Conservation (phyloP, 202 grass and related monocot genomes). For the Musa balbisiana region DNA sequence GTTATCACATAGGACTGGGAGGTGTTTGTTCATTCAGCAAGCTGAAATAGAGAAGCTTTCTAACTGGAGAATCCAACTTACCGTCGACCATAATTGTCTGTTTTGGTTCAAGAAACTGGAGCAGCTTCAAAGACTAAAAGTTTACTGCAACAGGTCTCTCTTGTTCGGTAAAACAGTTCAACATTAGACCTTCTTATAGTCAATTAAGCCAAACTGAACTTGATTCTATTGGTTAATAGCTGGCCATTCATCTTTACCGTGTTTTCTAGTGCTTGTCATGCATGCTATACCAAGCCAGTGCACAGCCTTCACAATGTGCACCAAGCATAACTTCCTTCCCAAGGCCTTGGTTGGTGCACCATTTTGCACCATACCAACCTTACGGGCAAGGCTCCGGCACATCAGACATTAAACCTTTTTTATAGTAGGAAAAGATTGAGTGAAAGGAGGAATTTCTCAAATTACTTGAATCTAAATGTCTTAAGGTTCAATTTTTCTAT, state of each 20-base stretch:
- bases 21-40: too few species aligned
- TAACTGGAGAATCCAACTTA: too few species aligned
- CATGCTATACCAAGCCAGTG: background rate
- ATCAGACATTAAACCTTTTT: background rate
- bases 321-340: too few species aligned
- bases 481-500: constrained; percentile 8
- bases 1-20: too few species aligned
- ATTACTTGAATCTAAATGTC: too few species aligned
- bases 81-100: background rate
- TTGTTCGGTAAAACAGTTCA: background rate
- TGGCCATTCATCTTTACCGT: background rate
- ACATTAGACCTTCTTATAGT: background rate
- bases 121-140: background rate
- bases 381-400: background rate
- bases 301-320: background rate
- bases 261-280: background rate
- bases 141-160: background rate
- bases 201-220: background rate
- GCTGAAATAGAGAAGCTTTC: too few species aligned
- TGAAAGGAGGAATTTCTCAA: background rate
- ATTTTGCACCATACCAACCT: background rate
- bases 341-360: background rate
- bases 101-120: background rate
- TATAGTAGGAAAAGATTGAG: background rate
- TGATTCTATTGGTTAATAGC: background rate